Conservation (phyloP, 2,329 filamentous ascomycete genomes). For the Calcarisporium arbuscula region DNA sequence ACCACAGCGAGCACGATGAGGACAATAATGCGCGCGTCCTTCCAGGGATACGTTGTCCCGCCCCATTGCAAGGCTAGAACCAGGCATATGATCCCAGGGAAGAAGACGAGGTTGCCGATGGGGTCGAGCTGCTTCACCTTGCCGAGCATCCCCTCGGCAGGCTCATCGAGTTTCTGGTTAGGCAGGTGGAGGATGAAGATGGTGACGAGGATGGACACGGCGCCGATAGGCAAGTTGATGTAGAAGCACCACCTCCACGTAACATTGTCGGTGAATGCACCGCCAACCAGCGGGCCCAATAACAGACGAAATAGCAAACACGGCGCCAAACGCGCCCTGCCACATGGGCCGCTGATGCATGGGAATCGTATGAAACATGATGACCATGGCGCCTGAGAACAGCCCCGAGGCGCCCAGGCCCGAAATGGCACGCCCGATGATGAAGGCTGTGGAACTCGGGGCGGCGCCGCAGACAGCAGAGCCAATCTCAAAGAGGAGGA, state of each 20-base stretch:
- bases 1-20: constrained; percentile 2
- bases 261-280: constrained; percentile 17
- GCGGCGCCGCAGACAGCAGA: constrained; percentile 32
- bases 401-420: constrained; percentile 34
- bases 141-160: constrained; percentile 24
- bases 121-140: constrained; percentile 32
- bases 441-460: constrained; percentile 34
- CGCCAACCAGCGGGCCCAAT: constrained; percentile 27
- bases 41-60: constrained; percentile 22
- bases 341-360: constrained; percentile 37
- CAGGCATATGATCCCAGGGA: constrained; percentile 33
- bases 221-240: constrained; percentile 22
- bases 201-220: constrained; percentile 13
- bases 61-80: constrained; percentile 42
- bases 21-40: constrained; percentile 9
- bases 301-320: constrained; percentile 56
- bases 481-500: constrained; percentile 17
- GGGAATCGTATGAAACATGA: no score
- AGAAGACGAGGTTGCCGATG: constrained; percentile 18
- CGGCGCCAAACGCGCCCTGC: constrained; percentile 56
- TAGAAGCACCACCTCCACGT: constrained; percentile 24
- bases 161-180: constrained; percentile 18
- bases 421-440: constrained; percentile 34
- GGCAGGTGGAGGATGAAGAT: constrained; percentile 26
- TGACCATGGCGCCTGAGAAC: constrained; percentile 23